phyloP scores from a whole-genome alignment of 257 asterid species.

The Cruciata laevipes region DNA sequence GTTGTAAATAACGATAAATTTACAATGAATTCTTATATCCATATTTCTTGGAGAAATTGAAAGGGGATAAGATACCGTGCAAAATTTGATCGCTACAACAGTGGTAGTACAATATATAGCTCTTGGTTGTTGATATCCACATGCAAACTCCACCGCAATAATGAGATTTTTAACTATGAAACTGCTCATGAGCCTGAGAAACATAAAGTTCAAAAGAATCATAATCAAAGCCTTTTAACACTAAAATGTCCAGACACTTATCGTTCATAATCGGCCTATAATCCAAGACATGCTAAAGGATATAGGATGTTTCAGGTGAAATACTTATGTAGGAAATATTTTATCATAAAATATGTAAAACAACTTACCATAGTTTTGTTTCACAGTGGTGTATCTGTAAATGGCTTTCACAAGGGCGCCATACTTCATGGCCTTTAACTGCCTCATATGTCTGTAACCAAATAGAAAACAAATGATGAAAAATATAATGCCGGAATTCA shows the following conservation, averaged over 20 bases:
- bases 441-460: constrained; percentile 47
- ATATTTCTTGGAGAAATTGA: no score
- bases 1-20: background rate
- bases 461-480: background rate
- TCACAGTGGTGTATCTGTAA: constrained; percentile 64
- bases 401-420: constrained; percentile 79
- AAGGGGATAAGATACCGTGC: background rate
- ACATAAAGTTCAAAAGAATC: background rate
- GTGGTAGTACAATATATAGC: background rate
- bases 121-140: background rate
- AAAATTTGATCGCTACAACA: background rate
- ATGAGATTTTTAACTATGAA: background rate
- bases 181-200: constrained; percentile 17
- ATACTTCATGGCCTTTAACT: constrained; percentile 51
- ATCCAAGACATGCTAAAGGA: no score
- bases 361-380: constrained; percentile 56
- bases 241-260: no score
- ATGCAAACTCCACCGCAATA: background rate
- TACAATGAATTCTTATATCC: no score
- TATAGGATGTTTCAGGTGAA: no score
- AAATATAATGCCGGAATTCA: background rate
- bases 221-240: background rate
- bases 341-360: no score
- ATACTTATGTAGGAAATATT: no score
- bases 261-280: background rate